Base-by-base conservation (phyloP, 306 rosid genomes). In the Gynostemma pentaphyllum region DNA sequence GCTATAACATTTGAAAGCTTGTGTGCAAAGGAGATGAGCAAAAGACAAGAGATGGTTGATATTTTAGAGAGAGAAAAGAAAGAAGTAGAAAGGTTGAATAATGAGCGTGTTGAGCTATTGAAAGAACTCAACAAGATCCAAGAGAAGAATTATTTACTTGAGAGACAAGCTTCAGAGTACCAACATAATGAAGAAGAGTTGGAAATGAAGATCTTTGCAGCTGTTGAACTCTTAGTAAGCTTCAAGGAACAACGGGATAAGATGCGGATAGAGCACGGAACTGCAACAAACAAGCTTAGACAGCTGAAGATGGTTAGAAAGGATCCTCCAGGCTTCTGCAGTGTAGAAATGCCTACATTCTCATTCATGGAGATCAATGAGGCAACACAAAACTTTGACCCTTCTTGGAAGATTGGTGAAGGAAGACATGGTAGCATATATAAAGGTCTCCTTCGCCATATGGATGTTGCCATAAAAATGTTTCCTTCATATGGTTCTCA, bases 381-480 rank as follows among this genome's bases (percentile, higher is more conserved):
- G 70, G 96, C 94, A 71, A 92, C 95, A 55, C 64, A 78, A 15
- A 76, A 88, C 51, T 86, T 92, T 63, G 96, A 88, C 55, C 98
- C 87, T 22, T 86, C 95, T 67, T 82, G 92, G 96, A 92, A 88
- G 83, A 84, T 92, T 71, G 80, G 84, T 52, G 98, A 88, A 70
- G 98, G 98, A 79, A 82, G 76, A 62, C 77, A 68, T 71, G 98
- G 96, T 73, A 86, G 88, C 72, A 83, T 92, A 70, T 92, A 88
- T 75, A 86, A 72, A 80, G 96, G 96, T 40, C 12, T 76, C 75
- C 86, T 88, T 74, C 73, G 83, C 70, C 82, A 86, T 70, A 75
- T 81, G 92, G 84, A 73, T 63, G 96, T 92, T 76, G 95, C 87
- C 61, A 83, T 92, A 74, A 92, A 75, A 83, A 92, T 92, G 98